Percentiles rank a stretch among this genome's conserved stretches.
Evolutionary conservation across 192 early-diverging fungal species (phyloP).

Genomic region (Backusella mclennaniae): DNA sequence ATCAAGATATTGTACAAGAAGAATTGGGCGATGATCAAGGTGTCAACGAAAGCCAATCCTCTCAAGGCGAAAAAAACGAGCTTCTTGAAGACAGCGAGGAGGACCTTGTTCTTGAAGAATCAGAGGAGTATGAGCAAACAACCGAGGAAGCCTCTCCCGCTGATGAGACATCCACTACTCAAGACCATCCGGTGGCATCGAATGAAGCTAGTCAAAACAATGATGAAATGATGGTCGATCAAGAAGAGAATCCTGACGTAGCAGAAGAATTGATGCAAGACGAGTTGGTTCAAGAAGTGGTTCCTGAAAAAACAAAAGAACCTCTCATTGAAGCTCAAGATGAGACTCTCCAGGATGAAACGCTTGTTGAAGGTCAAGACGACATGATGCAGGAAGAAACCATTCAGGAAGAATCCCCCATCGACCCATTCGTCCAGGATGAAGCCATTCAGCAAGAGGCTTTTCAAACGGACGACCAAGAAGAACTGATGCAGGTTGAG

Average conservation of each 20-base stretch:
- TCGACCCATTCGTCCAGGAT: background rate
- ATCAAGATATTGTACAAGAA: background rate
- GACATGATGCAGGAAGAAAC: background rate
- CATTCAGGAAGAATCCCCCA: background rate
- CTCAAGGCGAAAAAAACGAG: background rate
- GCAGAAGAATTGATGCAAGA: background rate
- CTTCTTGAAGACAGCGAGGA: background rate
- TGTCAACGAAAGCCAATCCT: background rate
- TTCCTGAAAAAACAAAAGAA: too few species aligned
- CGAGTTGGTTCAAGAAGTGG: too few species aligned
- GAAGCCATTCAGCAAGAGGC: background rate
- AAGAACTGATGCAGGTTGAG: background rate
- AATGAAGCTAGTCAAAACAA: too few species aligned
- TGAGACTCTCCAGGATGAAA: too few species aligned
- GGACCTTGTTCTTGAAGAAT: background rate
- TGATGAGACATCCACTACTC: too few species aligned
- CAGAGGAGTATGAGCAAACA: too few species aligned
- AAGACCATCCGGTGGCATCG: too few species aligned
- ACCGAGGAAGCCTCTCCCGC: too few species aligned
- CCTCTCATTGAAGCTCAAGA: too few species aligned
- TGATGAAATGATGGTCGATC: too few species aligned
- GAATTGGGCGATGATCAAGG: background rate
- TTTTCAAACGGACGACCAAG: background rate
- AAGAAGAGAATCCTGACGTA: too few species aligned
- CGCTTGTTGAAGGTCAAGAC: background rate